Percentiles rank a stretch among this genome's conserved stretches.
Conservation (phyloP, 257 asterid genomes). For the Petunia secreta region DNA sequence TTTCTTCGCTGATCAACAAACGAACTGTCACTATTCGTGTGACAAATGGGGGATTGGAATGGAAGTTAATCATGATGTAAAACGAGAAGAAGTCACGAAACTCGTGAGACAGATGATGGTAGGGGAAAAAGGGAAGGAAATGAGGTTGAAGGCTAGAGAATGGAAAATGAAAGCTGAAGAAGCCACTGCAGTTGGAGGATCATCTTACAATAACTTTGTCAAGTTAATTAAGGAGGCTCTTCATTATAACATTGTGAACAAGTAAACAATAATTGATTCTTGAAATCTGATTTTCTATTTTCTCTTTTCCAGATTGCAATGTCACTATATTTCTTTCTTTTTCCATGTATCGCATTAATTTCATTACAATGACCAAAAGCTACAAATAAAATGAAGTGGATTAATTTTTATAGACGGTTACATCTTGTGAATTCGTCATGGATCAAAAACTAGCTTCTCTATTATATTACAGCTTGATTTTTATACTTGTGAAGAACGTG, state of each 20-base stretch:
- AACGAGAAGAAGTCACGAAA: slow-evolving; percentile 44
- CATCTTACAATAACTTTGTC: slow-evolving; percentile 42
- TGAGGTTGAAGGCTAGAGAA: slow-evolving; percentile 50
- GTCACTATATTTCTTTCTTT: not conserved
- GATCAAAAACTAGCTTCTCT: too few species aligned
- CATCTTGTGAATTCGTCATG: too few species aligned
- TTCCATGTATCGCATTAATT: too few species aligned
- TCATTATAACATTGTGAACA: not conserved
- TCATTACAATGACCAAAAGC: too few species aligned
- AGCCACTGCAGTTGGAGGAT: slow-evolving; percentile 46
- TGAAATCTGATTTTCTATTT: too few species aligned
- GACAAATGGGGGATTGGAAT: slow-evolving; percentile 53
- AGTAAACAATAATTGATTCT: not conserved
- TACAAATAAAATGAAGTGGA: too few species aligned
- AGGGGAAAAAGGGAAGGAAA: slow-evolving; percentile 46
- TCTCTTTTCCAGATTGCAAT: too few species aligned
- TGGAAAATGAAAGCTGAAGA: slow-evolving; percentile 57
- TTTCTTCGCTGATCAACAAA: slow-evolving; percentile 57
- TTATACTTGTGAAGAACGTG: too few species aligned
- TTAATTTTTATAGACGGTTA: too few species aligned
- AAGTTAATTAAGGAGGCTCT: slow-evolving; percentile 39
- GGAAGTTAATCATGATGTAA: slow-evolving; percentile 50
- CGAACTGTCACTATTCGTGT: slow-evolving; percentile 51
- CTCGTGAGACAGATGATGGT: slow-evolving; percentile 47
- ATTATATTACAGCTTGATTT: too few species aligned